Percentiles rank a stretch among this genome's conserved stretches.
Conservation (phyloP, 2,329 filamentous ascomycete species). For the Claviceps sp. region DNA sequence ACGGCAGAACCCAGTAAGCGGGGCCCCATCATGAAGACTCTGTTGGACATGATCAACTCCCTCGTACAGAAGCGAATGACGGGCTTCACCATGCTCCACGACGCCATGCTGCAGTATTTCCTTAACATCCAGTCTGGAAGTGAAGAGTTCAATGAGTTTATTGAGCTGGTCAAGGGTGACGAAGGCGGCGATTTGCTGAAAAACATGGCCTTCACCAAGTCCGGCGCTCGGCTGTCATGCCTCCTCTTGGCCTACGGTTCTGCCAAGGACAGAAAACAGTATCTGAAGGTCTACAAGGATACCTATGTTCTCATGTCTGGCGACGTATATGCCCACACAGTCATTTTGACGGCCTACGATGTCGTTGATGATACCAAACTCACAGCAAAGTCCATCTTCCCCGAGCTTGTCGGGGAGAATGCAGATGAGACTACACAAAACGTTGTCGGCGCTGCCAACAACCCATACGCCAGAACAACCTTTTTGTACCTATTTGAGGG, state of each 20-base stretch:
- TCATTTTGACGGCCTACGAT: slow-evolving; percentile 78
- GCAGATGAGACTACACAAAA: slow-evolving; percentile 49
- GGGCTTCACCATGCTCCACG: slow-evolving; percentile 94
- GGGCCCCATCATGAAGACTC: slow-evolving; percentile 69
- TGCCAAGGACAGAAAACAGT: slow-evolving; percentile 84
- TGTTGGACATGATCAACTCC: slow-evolving; percentile 78
- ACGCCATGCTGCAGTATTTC: slow-evolving; percentile 97
- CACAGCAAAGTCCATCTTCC: slow-evolving; percentile 71
- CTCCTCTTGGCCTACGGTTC: slow-evolving; percentile 70
- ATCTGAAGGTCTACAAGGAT: slow-evolving; percentile 83
- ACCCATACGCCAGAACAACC: slow-evolving; percentile 50
- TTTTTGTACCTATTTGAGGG: slow-evolving; percentile 73
- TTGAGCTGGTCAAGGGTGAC: slow-evolving; percentile 84
- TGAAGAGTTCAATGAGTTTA: slow-evolving; percentile 72
- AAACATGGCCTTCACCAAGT: slow-evolving; percentile 91
- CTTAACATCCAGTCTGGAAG: slow-evolving; percentile 62
- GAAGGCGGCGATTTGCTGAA: slow-evolving; percentile 82
- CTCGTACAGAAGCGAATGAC: slow-evolving; percentile 94
- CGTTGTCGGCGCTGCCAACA: slow-evolving; percentile 49
- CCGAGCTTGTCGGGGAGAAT: slow-evolving; percentile 68
- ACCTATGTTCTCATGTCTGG: slow-evolving; percentile 74
- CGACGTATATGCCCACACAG: slow-evolving; percentile 63
- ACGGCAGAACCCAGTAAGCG: slow-evolving; percentile 72
- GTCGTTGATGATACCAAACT: slow-evolving; percentile 91
- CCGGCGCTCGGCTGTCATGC: slow-evolving; percentile 69